Conservation (phyloP, 257 asterid genomes). For the Handroanthus guayacan region DNA sequence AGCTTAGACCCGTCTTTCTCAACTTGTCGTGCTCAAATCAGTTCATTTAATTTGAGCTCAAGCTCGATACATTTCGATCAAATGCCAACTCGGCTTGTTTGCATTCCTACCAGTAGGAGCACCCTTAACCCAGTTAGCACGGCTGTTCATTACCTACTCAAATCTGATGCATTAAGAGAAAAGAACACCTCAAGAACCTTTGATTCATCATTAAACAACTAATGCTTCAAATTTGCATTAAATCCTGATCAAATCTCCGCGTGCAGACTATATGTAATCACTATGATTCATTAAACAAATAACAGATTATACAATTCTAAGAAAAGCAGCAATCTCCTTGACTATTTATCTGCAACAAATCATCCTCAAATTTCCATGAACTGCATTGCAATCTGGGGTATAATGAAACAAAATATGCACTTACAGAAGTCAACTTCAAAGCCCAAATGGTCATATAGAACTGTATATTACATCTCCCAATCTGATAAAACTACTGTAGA, state of each 20-base stretch:
- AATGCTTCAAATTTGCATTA: background rate
- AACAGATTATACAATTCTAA: background rate
- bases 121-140: too few relatives aligned
- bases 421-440: background rate
- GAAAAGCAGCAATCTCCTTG: background rate
- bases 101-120: too few relatives aligned
- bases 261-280: background rate
- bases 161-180: background rate
- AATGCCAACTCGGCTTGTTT: too few relatives aligned
- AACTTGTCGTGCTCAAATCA: too few relatives aligned
- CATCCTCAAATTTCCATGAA: conserved; percentile 1
- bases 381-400: background rate
- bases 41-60: too few relatives aligned
- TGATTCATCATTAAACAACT: too few relatives aligned
- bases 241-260: too few relatives aligned
- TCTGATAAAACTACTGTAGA: background rate
- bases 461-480: background rate
- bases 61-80: too few relatives aligned
- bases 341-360: background rate
- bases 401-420: background rate
- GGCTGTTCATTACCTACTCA: too few relatives aligned
- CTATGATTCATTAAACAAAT: background rate
- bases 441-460: background rate
- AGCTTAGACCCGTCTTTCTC: too few relatives aligned
- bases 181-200: too few relatives aligned